A percentile compares a stretch with the other conserved stretches of the same genome.
Conservation (phyloP, 2,329 filamentous ascomycete genomes). For the Penicillium concentricum region DNA sequence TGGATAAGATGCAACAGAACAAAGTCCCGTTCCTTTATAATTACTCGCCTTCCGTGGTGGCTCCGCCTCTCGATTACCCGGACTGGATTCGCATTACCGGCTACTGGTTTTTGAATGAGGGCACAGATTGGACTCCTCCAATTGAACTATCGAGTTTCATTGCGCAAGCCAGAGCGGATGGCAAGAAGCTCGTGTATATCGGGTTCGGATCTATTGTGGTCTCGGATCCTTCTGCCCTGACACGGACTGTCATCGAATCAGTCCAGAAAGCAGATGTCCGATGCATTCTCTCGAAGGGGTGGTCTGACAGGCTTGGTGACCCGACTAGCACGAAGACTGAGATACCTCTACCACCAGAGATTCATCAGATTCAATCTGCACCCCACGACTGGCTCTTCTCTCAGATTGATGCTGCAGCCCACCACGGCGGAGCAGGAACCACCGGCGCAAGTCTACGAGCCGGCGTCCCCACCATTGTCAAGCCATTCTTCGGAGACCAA, state of each 20-base stretch:
- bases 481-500: conserved; percentile 97
- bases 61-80: conserved; percentile 88
- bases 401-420: conserved; percentile 89
- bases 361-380: conserved; percentile 82
- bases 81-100: conserved; percentile 98
- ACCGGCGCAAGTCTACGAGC: conserved; percentile 90
- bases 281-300: conserved; percentile 93
- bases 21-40: conserved; percentile 99
- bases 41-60: conserved; percentile 91
- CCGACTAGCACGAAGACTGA: conserved; percentile 60
- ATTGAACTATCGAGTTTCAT: conserved; percentile 78
- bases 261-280: conserved; percentile 88
- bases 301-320: conserved; percentile 78
- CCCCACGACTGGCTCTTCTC: conserved; percentile 96
- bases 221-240: conserved; percentile 81
- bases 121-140: conserved; percentile 68
- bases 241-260: conserved; percentile 87
- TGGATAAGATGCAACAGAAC: conserved; percentile 92
- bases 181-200: conserved; percentile 92
- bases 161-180: conserved; percentile 71
- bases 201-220: conserved; percentile 97
- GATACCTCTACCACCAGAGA: conserved; percentile 72
- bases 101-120: conserved; percentile 95
- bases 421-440: conserved; percentile 92
- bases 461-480: conserved; percentile 89